Evolutionary conservation across 352 stramenopile genomes (phyloP), one percentile per base, ranked within the genome.

Genomic region (Phytophthora multivora): DNA sequence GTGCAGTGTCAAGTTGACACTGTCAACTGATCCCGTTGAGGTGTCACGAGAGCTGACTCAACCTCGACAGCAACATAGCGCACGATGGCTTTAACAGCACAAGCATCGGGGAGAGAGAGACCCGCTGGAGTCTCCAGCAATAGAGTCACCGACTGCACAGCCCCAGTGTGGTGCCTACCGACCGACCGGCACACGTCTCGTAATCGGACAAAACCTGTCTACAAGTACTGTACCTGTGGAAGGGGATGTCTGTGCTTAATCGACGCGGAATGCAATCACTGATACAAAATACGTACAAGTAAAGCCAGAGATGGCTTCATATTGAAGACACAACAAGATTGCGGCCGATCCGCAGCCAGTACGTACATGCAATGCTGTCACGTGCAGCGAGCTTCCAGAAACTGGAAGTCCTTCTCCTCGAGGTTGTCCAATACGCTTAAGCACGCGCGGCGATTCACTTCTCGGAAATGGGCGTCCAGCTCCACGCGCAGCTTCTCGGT

Each of bases 381-480:
- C 36, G 19, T 13, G 25, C 35, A 53, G 13, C 16, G 15, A 19
- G n/a, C 19, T 47, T 65, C 43, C 23, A 77, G 26, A 19, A 66
- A 26, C 38, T 65, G 38, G 26, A 80, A 36, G 2, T 79, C 71
- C 40, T 70, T 58, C 10, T 67, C 60, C 8, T 63, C 43, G 38
- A 89, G 49, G 51, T 88, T 84, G 50, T 90, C 78, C n/a, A 94
- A 58, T 15, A 87, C 60, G 4, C 78, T 81, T 21, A 86, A 60
- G 51, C 81, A 91, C 13, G 79, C 77, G 39, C 86, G 83, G 30
- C 54, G 46, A 54, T 92, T 94, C 36, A 91, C 85, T 38, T 90
- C 71, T 47, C 74, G 69, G 39, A 94, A 94, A 53, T 91, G 81
- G 4, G 61, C 65, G 49, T 89, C 69, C 43, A 94, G 63, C 51